Percentiles rank a stretch among this genome's conserved stretches.
phyloP scores from a whole-genome alignment of 2,329 filamentous ascomycete species.

The Pyrenophora tritici-repentis region DNA sequence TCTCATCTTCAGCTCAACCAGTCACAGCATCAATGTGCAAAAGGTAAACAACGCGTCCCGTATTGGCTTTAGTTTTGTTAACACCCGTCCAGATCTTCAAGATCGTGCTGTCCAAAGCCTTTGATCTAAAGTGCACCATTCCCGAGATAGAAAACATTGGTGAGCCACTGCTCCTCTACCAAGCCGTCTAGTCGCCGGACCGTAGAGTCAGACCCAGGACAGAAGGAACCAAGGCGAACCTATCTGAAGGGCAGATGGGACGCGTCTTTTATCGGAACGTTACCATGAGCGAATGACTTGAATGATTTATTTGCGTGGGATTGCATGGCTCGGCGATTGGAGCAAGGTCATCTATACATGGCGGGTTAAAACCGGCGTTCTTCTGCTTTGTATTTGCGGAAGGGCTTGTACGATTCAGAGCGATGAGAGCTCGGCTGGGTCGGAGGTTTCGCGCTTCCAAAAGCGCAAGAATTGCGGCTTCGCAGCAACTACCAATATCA shows the following conservation, averaged over 20 bases:
- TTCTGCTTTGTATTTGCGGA: constrained; percentile 27
- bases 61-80: constrained; percentile 23
- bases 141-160: constrained; percentile 98
- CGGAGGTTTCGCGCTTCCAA: constrained; percentile 17
- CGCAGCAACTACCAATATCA: constrained; percentile 25
- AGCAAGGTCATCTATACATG: constrained; percentile 35
- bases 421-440: constrained; percentile 11
- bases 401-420: constrained; percentile 15
- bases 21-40: constrained; percentile 99
- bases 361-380: constrained; percentile 39
- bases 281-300: constrained; percentile 46
- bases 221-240: constrained; percentile 14
- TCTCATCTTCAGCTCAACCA: constrained; percentile 97
- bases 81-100: constrained; percentile 83
- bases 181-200: constrained; percentile 48
- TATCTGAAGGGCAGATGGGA: constrained; percentile 19
- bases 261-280: constrained; percentile 33
- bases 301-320: constrained; percentile 40
- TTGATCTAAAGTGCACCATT: constrained; percentile 98
- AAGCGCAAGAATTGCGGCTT: constrained; percentile 16
- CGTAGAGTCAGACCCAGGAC: constrained; percentile 23
- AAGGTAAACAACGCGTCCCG: constrained; percentile 65
- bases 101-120: constrained; percentile 97
- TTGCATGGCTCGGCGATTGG: constrained; percentile 48
- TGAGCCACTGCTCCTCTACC: constrained; percentile 89